Conservation (phyloP, 176 grass and related monocot species). For the Musa schizocarpa region DNA sequence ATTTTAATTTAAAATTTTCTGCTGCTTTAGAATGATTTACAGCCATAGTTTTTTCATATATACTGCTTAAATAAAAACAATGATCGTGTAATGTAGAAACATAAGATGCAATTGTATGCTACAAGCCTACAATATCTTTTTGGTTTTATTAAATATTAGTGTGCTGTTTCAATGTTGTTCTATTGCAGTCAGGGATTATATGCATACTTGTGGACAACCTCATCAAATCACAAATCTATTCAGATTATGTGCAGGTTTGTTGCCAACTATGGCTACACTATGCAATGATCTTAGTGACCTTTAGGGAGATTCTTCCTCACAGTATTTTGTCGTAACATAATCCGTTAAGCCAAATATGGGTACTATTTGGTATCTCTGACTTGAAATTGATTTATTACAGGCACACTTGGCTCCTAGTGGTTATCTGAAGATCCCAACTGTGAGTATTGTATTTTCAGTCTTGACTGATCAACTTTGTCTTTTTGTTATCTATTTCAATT, state of each 20-base stretch:
- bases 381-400: conserved; percentile 41
- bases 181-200: conserved; percentile 30
- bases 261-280: not conserved
- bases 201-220: conserved; percentile 68
- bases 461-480: not conserved
- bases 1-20: not conserved
- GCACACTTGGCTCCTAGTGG: conserved; percentile 85
- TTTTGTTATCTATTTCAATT: not conserved
- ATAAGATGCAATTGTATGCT: not conserved
- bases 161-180: not conserved
- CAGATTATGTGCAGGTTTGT: conserved; percentile 74
- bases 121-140: not conserved
- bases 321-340: not conserved
- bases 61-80: not conserved
- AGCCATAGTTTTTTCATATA: not conserved
- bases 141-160: not conserved
- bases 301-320: not conserved
- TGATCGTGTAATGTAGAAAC: not conserved
- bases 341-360: not conserved
- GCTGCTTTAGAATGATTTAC: not conserved
- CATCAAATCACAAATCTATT: conserved; percentile 82
- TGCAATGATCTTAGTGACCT: no score
- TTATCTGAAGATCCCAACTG: conserved; percentile 90
- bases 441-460: conserved; percentile 33
- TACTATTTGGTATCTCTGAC: conserved; percentile 10